Conservation (phyloP, 441 rosid genomes). For the Adansonia madagascariensis region DNA sequence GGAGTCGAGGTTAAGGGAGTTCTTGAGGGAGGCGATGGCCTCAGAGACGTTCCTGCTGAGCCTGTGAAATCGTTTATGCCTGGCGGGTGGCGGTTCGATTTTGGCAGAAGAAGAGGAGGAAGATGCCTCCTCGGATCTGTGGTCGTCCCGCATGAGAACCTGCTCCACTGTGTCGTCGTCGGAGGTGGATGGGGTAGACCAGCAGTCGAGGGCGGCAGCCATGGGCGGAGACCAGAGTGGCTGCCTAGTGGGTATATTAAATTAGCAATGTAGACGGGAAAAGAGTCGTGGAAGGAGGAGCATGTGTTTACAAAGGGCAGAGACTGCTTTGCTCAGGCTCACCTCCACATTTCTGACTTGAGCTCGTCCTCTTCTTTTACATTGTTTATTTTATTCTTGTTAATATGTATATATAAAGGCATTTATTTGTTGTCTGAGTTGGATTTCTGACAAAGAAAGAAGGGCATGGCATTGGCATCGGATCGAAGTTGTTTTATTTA, state of each 20-base stretch:
- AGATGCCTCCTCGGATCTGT: slow-evolving; percentile 71
- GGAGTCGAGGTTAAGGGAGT: slow-evolving; percentile 79
- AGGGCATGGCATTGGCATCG: too few species aligned
- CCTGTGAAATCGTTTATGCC: slow-evolving; percentile 81
- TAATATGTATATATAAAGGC: background rate
- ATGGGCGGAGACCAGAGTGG: slow-evolving; percentile 29
- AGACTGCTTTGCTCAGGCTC: background rate
- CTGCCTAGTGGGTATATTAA: background rate
- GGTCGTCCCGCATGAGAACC: slow-evolving; percentile 78
- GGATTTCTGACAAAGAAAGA: slow-evolving; percentile 19
- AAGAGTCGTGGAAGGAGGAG: background rate
- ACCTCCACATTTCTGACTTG: background rate
- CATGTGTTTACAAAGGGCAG: too few species aligned
- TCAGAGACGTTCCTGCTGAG: slow-evolving; percentile 83
- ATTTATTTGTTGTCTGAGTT: background rate
- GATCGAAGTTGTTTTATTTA: too few species aligned
- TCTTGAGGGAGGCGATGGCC: slow-evolving; percentile 85
- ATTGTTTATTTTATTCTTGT: background rate
- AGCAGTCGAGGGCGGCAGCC: slow-evolving; percentile 95
- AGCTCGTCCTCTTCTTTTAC: background rate
- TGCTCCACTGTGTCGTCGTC: slow-evolving; percentile 93
- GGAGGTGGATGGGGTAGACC: slow-evolving; percentile 81
- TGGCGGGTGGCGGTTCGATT: slow-evolving; percentile 54
- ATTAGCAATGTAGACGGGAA: background rate
- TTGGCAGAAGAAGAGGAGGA: slow-evolving; percentile 18